Percentiles rank a stretch among this genome's conserved stretches.
Evolutionary conservation across 306 rosid species (phyloP).

Genomic region (Dalbergia oliveri): DNA sequence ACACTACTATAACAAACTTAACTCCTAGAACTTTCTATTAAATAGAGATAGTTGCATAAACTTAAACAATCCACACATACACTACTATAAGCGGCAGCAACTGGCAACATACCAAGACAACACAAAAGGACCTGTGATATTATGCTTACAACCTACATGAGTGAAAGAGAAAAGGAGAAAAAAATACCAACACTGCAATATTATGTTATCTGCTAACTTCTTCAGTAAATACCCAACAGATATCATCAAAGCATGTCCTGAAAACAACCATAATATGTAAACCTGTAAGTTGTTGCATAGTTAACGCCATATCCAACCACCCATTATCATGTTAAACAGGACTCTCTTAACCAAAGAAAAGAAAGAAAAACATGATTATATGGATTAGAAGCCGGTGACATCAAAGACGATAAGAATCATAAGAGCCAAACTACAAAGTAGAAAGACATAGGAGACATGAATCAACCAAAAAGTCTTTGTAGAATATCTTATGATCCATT

Average conservation of each 20-base stretch:
- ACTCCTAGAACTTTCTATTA: too few species aligned
- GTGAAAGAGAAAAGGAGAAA: constrained; percentile 27
- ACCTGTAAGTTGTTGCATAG: constrained; percentile 30
- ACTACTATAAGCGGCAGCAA: too few species aligned
- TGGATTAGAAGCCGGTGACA: constrained; percentile 3
- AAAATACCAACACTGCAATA: constrained; percentile 75
- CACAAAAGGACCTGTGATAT: too few species aligned
- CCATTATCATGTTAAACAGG: constrained; percentile 20
- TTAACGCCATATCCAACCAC: constrained; percentile 3
- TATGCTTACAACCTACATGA: too few species aligned
- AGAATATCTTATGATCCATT: constrained; percentile 33
- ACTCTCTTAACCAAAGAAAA: constrained; percentile 3
- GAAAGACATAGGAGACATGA: constrained; percentile 8
- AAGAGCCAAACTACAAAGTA: constrained; percentile 5
- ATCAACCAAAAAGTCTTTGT: constrained; percentile 8
- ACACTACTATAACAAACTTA: too few species aligned
- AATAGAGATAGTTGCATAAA: too few species aligned
- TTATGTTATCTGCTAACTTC: constrained; percentile 85
- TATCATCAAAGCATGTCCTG: constrained; percentile 88
- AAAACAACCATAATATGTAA: constrained; percentile 47
- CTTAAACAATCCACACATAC: too few species aligned
- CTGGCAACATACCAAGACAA: too few species aligned
- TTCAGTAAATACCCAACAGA: constrained; percentile 85
- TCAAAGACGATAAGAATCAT: constrained; percentile 4
- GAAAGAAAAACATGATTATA: constrained; percentile 34